phyloP scores from a whole-genome alignment of 331 rosid genomes.

The Telfairia occidentalis region DNA sequence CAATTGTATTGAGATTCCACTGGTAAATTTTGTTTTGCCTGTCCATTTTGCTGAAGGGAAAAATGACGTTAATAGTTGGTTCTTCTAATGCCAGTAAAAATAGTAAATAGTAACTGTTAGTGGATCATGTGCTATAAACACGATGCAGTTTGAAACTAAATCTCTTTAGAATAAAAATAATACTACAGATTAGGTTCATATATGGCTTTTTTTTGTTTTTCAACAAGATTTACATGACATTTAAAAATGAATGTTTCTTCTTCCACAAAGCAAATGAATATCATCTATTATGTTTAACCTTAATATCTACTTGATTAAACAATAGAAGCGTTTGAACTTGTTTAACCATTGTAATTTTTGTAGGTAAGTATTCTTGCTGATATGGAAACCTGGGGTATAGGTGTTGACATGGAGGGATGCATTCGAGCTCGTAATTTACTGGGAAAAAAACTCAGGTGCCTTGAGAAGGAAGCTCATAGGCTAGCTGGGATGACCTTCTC shows the following conservation, averaged over 20 bases:
- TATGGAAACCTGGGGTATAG: constrained; percentile 94
- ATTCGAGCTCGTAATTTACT: constrained; percentile 69
- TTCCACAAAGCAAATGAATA: neutral
- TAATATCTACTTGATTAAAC: neutral
- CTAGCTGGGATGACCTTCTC: constrained; percentile 84
- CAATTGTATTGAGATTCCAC: constrained; percentile 55
- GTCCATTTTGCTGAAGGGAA: neutral
- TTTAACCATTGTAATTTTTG: constrained; percentile 18
- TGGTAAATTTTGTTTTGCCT: constrained; percentile 37
- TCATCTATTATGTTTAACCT: neutral
- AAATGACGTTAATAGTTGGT: neutral
- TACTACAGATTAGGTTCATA: neutral
- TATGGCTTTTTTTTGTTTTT: neutral
- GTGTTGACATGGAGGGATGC: constrained; percentile 87
- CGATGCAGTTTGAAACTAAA: neutral
- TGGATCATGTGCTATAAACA: neutral
- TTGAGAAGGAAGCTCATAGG: constrained; percentile 83
- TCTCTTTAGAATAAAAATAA: neutral
- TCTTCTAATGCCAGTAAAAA: neutral
- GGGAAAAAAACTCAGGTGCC: constrained; percentile 59
- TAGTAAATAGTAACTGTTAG: neutral
- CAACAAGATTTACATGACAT: neutral
- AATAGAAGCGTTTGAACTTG: neutral
- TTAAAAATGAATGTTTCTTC: neutral
- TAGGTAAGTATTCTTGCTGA: constrained; percentile 90